Evolutionary conservation across 257 asterid species (phyloP).

Genomic region (Plectranthus barbatus): DNA sequence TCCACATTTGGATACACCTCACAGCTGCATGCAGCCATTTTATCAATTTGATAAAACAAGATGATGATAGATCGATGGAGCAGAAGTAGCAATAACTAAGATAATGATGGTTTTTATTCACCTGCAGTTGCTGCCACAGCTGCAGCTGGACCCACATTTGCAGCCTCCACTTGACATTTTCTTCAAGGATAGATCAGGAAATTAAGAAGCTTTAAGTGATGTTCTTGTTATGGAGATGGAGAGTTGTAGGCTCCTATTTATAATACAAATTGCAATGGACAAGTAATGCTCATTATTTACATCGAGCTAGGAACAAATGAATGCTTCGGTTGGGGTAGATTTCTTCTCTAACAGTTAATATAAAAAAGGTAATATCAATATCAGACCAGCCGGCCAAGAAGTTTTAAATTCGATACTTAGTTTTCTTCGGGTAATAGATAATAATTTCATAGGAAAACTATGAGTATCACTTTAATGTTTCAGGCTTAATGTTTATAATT

Average conservation of each 20-base stretch:
- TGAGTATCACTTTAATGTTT: too few relatives aligned
- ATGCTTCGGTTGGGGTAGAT: neutral
- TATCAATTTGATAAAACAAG: neutral
- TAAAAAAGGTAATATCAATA: constrained; percentile 3
- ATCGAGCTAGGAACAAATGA: neutral
- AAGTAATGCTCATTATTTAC: neutral
- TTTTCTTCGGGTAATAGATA: neutral
- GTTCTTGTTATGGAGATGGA: neutral
- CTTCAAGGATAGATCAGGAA: neutral
- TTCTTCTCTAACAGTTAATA: neutral
- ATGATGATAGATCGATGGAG: neutral
- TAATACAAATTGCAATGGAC: neutral
- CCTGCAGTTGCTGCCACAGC: constrained; percentile 36
- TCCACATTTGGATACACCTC: constrained; percentile 24
- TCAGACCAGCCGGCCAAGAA: neutral
- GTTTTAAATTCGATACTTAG: neutral
- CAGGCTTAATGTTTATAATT: too few relatives aligned
- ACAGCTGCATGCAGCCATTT: constrained; percentile 16
- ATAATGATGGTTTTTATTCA: neutral
- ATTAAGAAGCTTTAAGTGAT: neutral
- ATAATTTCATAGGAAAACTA: too few relatives aligned
- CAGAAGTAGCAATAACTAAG: neutral
- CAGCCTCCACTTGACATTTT: constrained; percentile 29
- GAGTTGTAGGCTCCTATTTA: constrained; percentile 4
- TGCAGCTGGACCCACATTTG: constrained; percentile 35